These are phyloP conservation scores for Mangifera indica DNA, from an alignment of 345 rosid species.

Conservation along the genomic window DNA sequence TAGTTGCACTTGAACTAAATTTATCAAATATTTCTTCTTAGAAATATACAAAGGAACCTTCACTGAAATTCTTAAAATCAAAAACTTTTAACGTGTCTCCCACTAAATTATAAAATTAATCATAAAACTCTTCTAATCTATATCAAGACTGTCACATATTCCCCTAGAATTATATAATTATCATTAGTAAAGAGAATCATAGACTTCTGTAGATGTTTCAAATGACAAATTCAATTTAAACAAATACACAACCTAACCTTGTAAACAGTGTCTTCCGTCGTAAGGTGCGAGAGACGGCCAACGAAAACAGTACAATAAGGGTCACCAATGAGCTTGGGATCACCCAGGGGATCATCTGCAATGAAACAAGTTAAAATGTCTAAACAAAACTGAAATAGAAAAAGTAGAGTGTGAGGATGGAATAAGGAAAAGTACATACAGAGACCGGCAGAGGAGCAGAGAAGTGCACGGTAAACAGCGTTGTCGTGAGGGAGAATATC, in stretches of 20 bases:
- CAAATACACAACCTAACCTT: conserved; percentile 39
- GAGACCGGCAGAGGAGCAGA: conserved; percentile 80
- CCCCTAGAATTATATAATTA: background rate
- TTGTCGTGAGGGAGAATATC: conserved; percentile 78
- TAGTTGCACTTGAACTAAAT: background rate
- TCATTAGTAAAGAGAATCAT: no score
- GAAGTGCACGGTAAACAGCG: conserved; percentile 74
- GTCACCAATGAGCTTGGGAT: conserved; percentile 68
- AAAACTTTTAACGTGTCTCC: background rate
- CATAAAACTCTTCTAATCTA: no score
- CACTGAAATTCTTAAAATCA: background rate
- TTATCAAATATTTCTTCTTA: no score
- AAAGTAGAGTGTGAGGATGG: background rate
- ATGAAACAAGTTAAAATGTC: background rate
- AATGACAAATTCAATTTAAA: background rate
- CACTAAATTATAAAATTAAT: no score
- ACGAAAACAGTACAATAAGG: conserved; percentile 81
- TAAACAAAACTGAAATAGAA: background rate
- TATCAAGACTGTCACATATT: background rate
- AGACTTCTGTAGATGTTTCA: no score
- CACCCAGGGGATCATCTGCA: conserved; percentile 81
- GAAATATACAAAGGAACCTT: background rate
- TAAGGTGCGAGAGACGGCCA: conserved; percentile 72
- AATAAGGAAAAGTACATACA: conserved; percentile 35
- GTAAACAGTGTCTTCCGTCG: conserved; percentile 61